phyloP scores from a whole-genome alignment of 352 stramenopile genomes.

The Globisporangium paroecandrum region DNA sequence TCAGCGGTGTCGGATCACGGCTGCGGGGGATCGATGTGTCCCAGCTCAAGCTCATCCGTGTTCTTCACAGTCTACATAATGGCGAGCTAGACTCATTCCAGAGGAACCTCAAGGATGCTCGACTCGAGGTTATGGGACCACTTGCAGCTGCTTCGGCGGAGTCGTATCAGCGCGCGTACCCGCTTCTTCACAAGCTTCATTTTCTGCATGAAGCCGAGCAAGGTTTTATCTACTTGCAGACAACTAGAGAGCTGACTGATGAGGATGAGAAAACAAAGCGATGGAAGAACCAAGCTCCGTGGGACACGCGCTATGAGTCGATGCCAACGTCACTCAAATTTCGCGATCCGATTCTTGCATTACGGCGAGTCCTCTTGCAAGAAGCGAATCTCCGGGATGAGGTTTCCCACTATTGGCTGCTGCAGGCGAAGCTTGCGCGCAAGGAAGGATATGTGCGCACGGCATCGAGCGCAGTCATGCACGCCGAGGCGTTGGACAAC shows the following conservation, averaged over 20 bases:
- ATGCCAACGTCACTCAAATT: slow-evolving; percentile 81
- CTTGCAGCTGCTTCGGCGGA: slow-evolving; percentile 67
- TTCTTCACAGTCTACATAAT: slow-evolving; percentile 71
- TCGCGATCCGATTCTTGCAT: slow-evolving; percentile 76
- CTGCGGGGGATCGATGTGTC: slow-evolving; percentile 69
- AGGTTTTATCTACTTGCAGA: slow-evolving; percentile 58
- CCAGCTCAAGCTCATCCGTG: slow-evolving; percentile 75
- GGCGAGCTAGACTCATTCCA: slow-evolving; percentile 52
- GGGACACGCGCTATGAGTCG: slow-evolving; percentile 64
- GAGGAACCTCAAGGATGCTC: slow-evolving; percentile 60
- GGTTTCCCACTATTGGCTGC: slow-evolving; percentile 80
- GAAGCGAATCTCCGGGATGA: slow-evolving; percentile 56
- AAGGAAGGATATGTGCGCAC: slow-evolving; percentile 84
- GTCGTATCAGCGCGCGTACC: slow-evolving; percentile 77
- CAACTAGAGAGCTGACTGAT: slow-evolving; percentile 20
- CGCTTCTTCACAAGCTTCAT: slow-evolving; percentile 69
- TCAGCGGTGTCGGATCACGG: slow-evolving; percentile 15
- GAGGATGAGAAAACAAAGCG: slow-evolving; percentile 26
- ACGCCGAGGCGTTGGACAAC: slow-evolving; percentile 75
- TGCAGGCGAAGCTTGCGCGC: slow-evolving; percentile 78
- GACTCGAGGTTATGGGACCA: slow-evolving; percentile 65
- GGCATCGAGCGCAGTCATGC: slow-evolving; percentile 81
- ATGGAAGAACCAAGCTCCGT: slow-evolving; percentile 66
- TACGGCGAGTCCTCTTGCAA: slow-evolving; percentile 74
- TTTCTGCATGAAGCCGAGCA: slow-evolving; percentile 77